Evolutionary conservation across 345 rosid genomes (phyloP), one percentile per base, ranked within the genome.

Genomic region (Camelina hispida): DNA sequence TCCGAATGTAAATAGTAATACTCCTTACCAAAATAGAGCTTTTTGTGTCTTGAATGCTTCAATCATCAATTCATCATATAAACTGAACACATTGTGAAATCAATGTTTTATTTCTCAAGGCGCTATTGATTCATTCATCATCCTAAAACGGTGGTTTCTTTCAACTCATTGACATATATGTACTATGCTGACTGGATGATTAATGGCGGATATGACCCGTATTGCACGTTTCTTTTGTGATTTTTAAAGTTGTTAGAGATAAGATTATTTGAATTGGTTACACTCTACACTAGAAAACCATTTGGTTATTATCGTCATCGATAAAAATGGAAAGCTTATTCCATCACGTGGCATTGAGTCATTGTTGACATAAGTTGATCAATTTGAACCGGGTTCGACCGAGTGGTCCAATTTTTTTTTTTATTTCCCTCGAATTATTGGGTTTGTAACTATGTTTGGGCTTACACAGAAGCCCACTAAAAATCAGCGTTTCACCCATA

Each of bases 391-490:
- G 66, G 74, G 30, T 70, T 56, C 47, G 17, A 66, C 34, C 16
- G 14, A 51, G 20, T 7, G 4, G 15, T 46, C 48, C 48, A 37
- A 34, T 10, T 55, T 43, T 4, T 43, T 4, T 9, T 9, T 34
- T 38, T 35, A 0, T 11, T 14, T 1, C 15, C 12, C 17, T 22
- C 25, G 47, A n/a, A 2, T 22, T 13, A 3, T 10, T 66, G 54
- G 73, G 12, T 55, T 55, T 38, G 10, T 16, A 40, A 40, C 12
- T 22, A 16, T 9, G 0, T 11, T 1, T 69, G 65, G 65, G 70
- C 59, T 69, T 43, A 22, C 2, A 8, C 68, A 3, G 11, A 44
- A 64, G 75, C 80, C 80, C 75, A 62, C 0, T 54, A 4, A 54
- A 28, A 34, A 12, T 23, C 0, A 52, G 43, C 62, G 16, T 17